Evolutionary conservation across 1,284 basidiomycete genomes (phyloP), one percentile per base, ranked within the genome.

Genomic region (Sporisorium exsertum): DNA sequence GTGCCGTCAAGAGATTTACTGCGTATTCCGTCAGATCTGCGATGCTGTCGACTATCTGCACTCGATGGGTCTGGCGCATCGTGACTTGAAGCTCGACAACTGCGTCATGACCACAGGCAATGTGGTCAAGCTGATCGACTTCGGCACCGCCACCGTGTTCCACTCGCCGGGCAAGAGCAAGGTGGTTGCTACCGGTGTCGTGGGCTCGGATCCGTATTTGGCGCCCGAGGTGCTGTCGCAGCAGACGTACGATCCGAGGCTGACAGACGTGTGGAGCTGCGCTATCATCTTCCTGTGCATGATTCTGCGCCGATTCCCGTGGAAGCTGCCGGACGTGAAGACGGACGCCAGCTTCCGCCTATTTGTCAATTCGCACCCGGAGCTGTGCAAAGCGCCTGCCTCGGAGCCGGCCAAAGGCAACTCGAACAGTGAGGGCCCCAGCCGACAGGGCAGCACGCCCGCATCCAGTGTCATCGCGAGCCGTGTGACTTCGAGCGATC

Each of bases 261-360:
- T 98, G 87, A 95, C 95, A 13, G 97, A 99, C 84, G 95, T 99
- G 16, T 99, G 97, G 97, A 94, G 93, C 78, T 91, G 96, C 50
- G 97, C 94, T 59, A 95, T 99, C 87, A 99, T 99, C 82, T 98
- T 99, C 89, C 91, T 99, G 88, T 99, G 97, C 88, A 99, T 99
- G 97, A 89, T 97, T 70, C 89, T 99, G 50, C 90, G 96, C 56
- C 90, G 97, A 55, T 99, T 99, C 89, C 97, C 97, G 2, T 99
- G 97, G 97, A 98, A 95, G 87, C 92, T 98, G 66, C 95, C 96
- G 24, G 96, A 99, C 86, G 89, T 91, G 81, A 97, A 97, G 89
- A 91, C 91, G 33, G 97, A 99, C 84, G 90, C 93, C 58, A 93
- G 91, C 84, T 99, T 94, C 88, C 90, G 92, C 70, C 91, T 94